Evolutionary conservation across 805 yeast species (phyloP).

Genomic region (Millerago galiae): DNA sequence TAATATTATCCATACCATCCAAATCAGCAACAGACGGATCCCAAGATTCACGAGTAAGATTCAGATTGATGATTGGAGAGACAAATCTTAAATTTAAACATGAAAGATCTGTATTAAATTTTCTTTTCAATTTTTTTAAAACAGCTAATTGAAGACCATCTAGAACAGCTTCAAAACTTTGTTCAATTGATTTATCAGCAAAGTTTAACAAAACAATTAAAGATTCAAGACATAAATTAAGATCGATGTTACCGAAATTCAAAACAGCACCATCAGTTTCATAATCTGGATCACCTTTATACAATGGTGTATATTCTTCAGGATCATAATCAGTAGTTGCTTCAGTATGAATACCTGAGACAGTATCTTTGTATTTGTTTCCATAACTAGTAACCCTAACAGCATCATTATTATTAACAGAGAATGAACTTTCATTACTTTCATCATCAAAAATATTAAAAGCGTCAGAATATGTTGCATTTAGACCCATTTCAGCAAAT

Average conservation of each 20-base stretch:
- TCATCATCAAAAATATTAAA: not conserved
- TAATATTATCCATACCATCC: conserved; percentile 12
- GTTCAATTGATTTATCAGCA: conserved; percentile 32
- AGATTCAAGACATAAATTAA: conserved; percentile 40
- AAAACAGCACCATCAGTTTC: conserved; percentile 51
- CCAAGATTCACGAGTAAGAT: conserved; percentile 1
- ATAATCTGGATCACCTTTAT: conserved; percentile 31
- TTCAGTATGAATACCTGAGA: conserved; percentile 14
- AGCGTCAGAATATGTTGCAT: conserved; percentile 2
- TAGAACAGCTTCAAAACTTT: conserved; percentile 35
- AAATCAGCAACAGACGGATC: conserved; percentile 9
- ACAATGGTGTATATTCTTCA: conserved; percentile 15
- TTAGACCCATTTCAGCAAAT: conserved; percentile 16
- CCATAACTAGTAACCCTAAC: not conserved
- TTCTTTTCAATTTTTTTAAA: conserved; percentile 35
- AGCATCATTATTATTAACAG: not conserved
- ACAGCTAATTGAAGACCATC: conserved; percentile 63
- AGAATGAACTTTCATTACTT: not conserved
- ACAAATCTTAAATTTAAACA: conserved; percentile 41
- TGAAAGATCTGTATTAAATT: conserved; percentile 28
- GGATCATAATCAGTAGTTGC: conserved; percentile 13
- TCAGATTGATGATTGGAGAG: conserved; percentile 36
- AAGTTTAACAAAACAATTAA: conserved; percentile 31
- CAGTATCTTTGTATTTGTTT: conserved; percentile 9
- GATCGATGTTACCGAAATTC: conserved; percentile 46